A percentile compares a stretch with the other conserved stretches of the same genome.
Conservation (phyloP, 2,329 filamentous ascomycete genomes). For the Diaporthe sp. region DNA sequence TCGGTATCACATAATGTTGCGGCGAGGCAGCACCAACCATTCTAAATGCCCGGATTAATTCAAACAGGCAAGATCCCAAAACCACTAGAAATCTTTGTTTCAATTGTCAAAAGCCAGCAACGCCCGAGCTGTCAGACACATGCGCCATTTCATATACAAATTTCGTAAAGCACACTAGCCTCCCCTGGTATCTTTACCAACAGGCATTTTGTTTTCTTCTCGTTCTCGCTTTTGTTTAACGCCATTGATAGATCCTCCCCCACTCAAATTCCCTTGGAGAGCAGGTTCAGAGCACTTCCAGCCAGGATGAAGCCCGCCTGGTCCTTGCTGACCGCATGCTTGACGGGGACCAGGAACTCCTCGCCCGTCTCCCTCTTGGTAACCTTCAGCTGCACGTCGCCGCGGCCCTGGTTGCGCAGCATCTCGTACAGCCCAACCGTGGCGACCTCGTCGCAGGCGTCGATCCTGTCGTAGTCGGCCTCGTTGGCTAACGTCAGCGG, state of each 20-base stretch:
- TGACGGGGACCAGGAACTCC: constrained; percentile 79
- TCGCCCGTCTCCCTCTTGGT: constrained; percentile 73
- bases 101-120: constrained; percentile 24
- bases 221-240: not conserved
- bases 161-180: constrained; percentile 16
- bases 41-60: not conserved
- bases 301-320: constrained; percentile 94
- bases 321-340: constrained; percentile 89
- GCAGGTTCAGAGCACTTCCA: constrained; percentile 91
- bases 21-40: not conserved
- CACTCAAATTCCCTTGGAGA: constrained; percentile 70
- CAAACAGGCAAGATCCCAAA: not conserved
- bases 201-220: not conserved
- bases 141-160: constrained; percentile 35
- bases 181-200: constrained; percentile 22
- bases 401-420: constrained; percentile 81
- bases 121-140: constrained; percentile 18
- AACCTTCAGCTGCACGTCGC: constrained; percentile 78
- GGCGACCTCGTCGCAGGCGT: constrained; percentile 84
- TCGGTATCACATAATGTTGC: not conserved
- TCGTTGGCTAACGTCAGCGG: constrained; percentile 92
- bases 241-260: not conserved
- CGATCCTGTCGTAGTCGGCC: constrained; percentile 86
- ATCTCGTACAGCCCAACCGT: constrained; percentile 89
- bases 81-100: not conserved